Conservation (phyloP, 306 rosid species). For the Quercus dentata region DNA sequence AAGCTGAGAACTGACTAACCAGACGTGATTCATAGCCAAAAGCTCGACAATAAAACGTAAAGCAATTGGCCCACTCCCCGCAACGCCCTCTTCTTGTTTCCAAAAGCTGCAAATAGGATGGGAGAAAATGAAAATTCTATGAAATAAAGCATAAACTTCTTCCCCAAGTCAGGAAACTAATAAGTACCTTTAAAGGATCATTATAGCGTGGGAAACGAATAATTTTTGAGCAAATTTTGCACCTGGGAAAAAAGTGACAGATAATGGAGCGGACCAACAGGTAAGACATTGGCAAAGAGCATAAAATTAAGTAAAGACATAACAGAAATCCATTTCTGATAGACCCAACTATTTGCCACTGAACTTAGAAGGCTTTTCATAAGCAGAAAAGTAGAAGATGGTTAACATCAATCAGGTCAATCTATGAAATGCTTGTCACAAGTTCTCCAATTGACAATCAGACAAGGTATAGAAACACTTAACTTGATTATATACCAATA, state of each 20-base stretch:
- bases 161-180: not conserved
- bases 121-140: constrained; percentile 4
- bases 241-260: constrained; percentile 44
- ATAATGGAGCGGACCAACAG: constrained; percentile 5
- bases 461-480: not conserved
- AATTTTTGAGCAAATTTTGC: constrained; percentile 44
- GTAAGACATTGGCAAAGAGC: constrained; percentile 10
- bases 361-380: not conserved
- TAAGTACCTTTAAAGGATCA: constrained; percentile 76
- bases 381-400: constrained; percentile 3
- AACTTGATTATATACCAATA: not conserved
- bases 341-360: no score
- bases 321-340: constrained; percentile 6
- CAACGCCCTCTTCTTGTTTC: constrained; percentile 96
- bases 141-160: constrained; percentile 18
- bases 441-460: not conserved
- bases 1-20: constrained; percentile 47
- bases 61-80: constrained; percentile 99
- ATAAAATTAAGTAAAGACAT: not conserved
- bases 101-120: constrained; percentile 60
- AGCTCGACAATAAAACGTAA: constrained; percentile 86
- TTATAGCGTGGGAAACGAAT: constrained; percentile 93
- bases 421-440: not conserved
- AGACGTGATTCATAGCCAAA: constrained; percentile 89
- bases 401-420: not conserved